Base-by-base conservation (phyloP, 1,139 yeast genomes). In the Candida frijolesensis region DNA sequence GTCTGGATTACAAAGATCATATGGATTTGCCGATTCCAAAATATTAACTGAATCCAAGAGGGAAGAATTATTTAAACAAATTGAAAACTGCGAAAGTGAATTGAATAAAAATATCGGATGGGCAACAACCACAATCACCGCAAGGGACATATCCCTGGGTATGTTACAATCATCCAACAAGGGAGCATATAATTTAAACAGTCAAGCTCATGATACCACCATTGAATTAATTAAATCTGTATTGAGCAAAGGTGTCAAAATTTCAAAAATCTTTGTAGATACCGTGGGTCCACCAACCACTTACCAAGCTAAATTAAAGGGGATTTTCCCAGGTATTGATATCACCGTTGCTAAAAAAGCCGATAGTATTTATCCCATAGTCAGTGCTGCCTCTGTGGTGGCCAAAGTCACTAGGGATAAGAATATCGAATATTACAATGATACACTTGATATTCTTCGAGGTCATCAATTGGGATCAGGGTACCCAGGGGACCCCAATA, bases 331-430 rank as follows among this genome's bases (percentile, higher is more conserved):
- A 0, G 69, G 67, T 0, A 71, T 90, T 37, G 80, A 80, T 51
- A 79, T 95, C 42, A 87, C 91, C 0, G 99, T 95, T n/a, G 82
- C 96, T 14, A 95, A 94, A 63, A 94, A 94, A 64, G 99, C 99
- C 0, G 99, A 95, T 72, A 84, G 97, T 27, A 64, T 90, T n/a
- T 94, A 79, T 64, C 97, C 98, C 0, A 86, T 91, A 46, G 99
- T 95, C 4, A 87, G 96, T 66, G 89, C 96, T 0, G 99, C 99
- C 0, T 88, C 96, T n/a, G 89, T 94, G 50, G 92, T 94, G 47
- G 99, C 99, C 6, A 94, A 94, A 65, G 99, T 94, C 3, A 90
- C 99, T 0, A 80, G 99, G 62, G 99, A 94, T 66, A 73, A 82
- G 48, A 82, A 85, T 46, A 71, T 94, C 52, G 70, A 78, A 40